Base-by-base conservation (phyloP, 306 rosid species). In the Mimosa bimucronata region DNA sequence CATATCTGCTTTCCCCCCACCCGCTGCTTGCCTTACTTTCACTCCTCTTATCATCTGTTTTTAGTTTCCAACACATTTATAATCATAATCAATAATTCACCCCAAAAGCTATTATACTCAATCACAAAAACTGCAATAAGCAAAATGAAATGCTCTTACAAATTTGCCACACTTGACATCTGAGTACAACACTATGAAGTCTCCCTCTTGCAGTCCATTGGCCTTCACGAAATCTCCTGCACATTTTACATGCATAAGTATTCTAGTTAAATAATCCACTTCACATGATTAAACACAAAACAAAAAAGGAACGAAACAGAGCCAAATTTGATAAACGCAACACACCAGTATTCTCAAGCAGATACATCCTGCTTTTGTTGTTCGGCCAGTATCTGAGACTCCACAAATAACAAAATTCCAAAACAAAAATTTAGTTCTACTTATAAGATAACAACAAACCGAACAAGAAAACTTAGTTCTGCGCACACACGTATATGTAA, bases 131-230 rank as follows among this genome's bases (percentile, higher is more conserved):
- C 30, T 23, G 30, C 30, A 57, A 23, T 6, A 21, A 55, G 7
- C 21, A 55, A 2, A 19, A 62, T 12, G 2, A 18, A 73, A 53
- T 67, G 18, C 0, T 41, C 88, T 48, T 85, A 95, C 98, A 85
- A 76, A 95, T 95, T 95, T 95, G 75, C 90, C 94, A 77, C 96
- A 88, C 87, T 90, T 95, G 28, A 92, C 83, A 78, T 95, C 99
- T 40, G 98, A 91, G 79, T 95, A 95, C 66, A 95, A 88, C 77
- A 95, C 99, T 57, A 95, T 95, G 88, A 95, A 95, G 84, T 95
- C 99, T 58, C 99, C 99, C 73, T 95, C 99, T 83, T 93, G 99
- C 79, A 95, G 99, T 85, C 94, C 99, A 86, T 95, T 95, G 60
- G 98, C 98, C 88, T 90, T 95, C 74, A 95, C 98, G 84, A 95